Evolutionary conservation across 148 eudicot genomes (phyloP).

Genomic region (Mesembryanthemum crystallinum): DNA sequence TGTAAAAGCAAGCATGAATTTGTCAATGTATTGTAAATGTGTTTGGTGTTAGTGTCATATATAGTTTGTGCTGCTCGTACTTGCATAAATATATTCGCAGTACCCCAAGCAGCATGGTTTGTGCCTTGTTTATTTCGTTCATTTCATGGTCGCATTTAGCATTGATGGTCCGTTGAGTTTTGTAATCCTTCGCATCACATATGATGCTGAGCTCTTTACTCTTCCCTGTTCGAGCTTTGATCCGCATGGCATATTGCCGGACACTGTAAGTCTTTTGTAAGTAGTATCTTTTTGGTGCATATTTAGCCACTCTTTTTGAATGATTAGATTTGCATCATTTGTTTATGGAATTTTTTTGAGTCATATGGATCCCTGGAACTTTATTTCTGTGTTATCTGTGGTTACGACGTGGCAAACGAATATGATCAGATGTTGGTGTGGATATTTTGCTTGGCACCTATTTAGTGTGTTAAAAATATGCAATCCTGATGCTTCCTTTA

Average conservation of each 20-base stretch:
- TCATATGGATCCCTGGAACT: too few species aligned
- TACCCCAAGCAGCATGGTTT: slow-evolving; percentile 1
- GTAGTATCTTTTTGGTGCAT: slow-evolving; percentile 14
- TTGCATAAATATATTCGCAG: slow-evolving; percentile 1
- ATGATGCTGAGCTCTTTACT: slow-evolving; percentile 8
- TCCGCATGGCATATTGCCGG: slow-evolving; percentile 15
- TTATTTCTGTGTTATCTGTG: too few species aligned
- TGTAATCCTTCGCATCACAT: slow-evolving; percentile 17
- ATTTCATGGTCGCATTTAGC: slow-evolving; percentile 2
- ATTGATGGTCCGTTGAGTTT: slow-evolving; percentile 17
- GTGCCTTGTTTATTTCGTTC: background rate
- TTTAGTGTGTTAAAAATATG: too few species aligned
- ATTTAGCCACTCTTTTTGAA: background rate
- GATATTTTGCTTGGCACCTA: too few species aligned
- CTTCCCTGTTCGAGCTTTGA: background rate
- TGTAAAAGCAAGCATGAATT: slow-evolving; percentile 13
- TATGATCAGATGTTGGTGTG: too few species aligned
- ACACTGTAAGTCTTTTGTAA: slow-evolving; percentile 14
- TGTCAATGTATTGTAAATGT: slow-evolving; percentile 22
- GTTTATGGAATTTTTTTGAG: slow-evolving; percentile 18
- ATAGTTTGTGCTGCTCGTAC: slow-evolving; percentile 11
- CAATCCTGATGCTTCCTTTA: too few species aligned
- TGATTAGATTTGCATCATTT: background rate
- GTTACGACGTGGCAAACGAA: too few species aligned
- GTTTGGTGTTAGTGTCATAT: slow-evolving; percentile 5